Percentiles rank a stretch among this genome's conserved stretches.
phyloP scores from a whole-genome alignment of 805 yeast genomes.

The Clavispora santaluciae region DNA sequence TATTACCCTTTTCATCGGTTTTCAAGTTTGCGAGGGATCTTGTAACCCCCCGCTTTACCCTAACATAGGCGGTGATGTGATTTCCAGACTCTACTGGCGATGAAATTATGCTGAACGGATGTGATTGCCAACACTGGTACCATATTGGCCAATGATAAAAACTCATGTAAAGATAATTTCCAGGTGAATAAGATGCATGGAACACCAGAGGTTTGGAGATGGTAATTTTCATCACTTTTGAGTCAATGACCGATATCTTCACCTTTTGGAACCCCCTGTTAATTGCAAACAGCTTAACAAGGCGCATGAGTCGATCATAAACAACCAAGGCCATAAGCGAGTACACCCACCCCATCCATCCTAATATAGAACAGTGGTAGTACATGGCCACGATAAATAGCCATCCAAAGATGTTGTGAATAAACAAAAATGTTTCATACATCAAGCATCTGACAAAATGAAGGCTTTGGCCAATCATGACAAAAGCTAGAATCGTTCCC shows the following conservation, averaged over 20 bases:
- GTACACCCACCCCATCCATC: slow-evolving; percentile 20
- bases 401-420: slow-evolving; percentile 15
- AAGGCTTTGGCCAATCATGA: slow-evolving; percentile 14
- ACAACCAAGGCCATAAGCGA: slow-evolving; percentile 13
- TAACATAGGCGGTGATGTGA: slow-evolving; percentile 11
- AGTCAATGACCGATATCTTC: slow-evolving; percentile 7
- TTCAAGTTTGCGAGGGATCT: slow-evolving; percentile 7
- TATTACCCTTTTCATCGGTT: slow-evolving; percentile 11
- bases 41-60: slow-evolving; percentile 15
- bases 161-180: slow-evolving; percentile 12
- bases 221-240: slow-evolving; percentile 10
- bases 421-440: slow-evolving; percentile 13
- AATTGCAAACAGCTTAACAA: slow-evolving; percentile 11
- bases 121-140: slow-evolving; percentile 16
- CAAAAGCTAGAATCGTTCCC: slow-evolving; percentile 11
- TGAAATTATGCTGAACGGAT: slow-evolving; percentile 13
- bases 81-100: slow-evolving; percentile 12
- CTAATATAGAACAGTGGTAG: slow-evolving; percentile 14
- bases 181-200: slow-evolving; percentile 12
- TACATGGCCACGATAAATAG: slow-evolving; percentile 17
- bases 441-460: slow-evolving; percentile 7
- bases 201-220: slow-evolving; percentile 11
- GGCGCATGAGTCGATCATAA: slow-evolving; percentile 11
- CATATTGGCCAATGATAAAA: slow-evolving; percentile 16
- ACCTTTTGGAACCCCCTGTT: slow-evolving; percentile 13